Base-by-base conservation (phyloP, 306 rosid species). In the Sophora flavescens region DNA sequence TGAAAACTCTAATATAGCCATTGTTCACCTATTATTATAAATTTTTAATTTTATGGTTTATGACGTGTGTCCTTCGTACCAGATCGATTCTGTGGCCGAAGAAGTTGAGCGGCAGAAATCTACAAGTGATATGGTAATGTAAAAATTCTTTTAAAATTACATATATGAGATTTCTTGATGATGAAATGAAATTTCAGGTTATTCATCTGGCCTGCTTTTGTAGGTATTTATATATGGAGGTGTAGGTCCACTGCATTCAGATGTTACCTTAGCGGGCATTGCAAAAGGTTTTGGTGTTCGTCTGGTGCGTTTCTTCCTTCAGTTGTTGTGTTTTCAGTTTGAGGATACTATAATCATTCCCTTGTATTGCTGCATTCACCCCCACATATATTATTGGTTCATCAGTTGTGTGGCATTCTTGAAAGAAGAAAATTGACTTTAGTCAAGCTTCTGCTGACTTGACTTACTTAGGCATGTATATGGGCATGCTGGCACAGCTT, bases 251-350 rank as follows among this genome's bases (percentile, higher is more conserved):
- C 82, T 95, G 78, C 96, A 89, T 82, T 90, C 99, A 7, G 97
- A 95, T 83, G 96, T 93, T 48, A 90, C 97, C 47, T 74, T 81
- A 88, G 89, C 92, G 48, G 97, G 98, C 72, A 85, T 95, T 76
- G 97, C 97, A 53, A 95, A 92, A 89, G 96, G 96, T 78, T 92
- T 90, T 79, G 97, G 91, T 51, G 97, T 95, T 84, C 96, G 93
- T 71, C 81, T 92, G 98, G 98, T 95, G 76, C 14, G 92, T 81
- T 68, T 26, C 76, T 77, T 89, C 69, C 38, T 75, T 81, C 61
- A 30, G 36, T 59, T 36, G 13, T 71, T 68, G 51, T 53, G 18
- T 82, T 64, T 52, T 48, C 35, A 54, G 26, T 30, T 45, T 45
- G 32, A 59, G 42, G 70, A 56, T 10, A 57, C 38, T 63, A 44